phyloP scores from a whole-genome alignment of 192 early-diverging fungal species.

The Coemansia sp. region DNA sequence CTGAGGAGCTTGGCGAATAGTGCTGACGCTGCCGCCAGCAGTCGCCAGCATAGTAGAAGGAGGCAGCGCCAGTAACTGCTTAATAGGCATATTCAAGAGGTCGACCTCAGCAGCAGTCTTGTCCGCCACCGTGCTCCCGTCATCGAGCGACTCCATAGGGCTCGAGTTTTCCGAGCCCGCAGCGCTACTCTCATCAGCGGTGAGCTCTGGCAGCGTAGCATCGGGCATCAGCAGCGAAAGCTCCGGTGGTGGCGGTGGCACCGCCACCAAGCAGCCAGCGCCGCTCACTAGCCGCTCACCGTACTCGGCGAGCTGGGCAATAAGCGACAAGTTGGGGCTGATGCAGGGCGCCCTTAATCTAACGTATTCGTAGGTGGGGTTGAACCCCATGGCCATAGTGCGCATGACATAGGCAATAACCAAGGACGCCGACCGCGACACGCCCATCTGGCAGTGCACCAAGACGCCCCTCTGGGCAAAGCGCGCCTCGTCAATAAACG shows the following conservation, averaged over 20 bases:
- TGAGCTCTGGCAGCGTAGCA: background rate
- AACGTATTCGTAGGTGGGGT: conserved; percentile 75
- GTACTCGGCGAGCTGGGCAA: conserved; percentile 75
- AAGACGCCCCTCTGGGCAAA: conserved; percentile 59
- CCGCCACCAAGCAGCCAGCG: background rate
- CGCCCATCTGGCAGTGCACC: conserved; percentile 86
- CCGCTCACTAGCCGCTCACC: conserved; percentile 30
- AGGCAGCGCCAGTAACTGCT: background rate
- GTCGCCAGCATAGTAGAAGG: background rate
- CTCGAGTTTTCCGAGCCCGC: conserved; percentile 24
- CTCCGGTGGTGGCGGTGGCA: background rate
- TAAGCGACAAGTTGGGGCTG: conserved; percentile 78
- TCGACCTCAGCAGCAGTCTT: background rate
- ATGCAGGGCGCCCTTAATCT: conserved; percentile 66
- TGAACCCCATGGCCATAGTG: conserved; percentile 55
- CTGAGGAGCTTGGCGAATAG: background rate
- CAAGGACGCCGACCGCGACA: conserved; percentile 82
- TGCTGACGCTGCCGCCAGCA: background rate
- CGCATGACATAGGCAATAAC: conserved; percentile 91
- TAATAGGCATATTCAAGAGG: background rate
- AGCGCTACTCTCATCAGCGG: conserved; percentile 8
- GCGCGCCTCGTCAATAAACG: conserved; percentile 64
- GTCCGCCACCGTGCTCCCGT: background rate
- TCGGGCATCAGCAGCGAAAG: background rate
- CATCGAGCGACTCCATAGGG: conserved; percentile 2